These are phyloP conservation scores for Chaetomium fimeti DNA, from an alignment of 495 filamentous ascomycete species.

Conservation along the genomic window DNA sequence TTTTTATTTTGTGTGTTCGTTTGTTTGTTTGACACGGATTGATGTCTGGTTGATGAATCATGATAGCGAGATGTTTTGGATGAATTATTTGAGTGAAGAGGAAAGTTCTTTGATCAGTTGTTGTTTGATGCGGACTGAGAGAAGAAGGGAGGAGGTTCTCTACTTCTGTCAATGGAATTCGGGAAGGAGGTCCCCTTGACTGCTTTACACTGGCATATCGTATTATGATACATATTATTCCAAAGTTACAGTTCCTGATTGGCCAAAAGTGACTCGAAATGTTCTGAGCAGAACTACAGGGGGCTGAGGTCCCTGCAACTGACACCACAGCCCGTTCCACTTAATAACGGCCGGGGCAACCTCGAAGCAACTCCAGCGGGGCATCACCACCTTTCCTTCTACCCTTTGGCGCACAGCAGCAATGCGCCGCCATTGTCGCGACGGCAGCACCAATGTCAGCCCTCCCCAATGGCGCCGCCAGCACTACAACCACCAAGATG, in stretches of 20 bases:
- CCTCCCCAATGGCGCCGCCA: conserved; percentile 42
- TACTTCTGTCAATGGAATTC: too few species aligned
- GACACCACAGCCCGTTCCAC: too few species aligned
- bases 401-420: conserved; percentile 5
- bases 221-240: too few species aligned
- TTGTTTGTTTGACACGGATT: neutral
- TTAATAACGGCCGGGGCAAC: neutral
- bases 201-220: too few species aligned
- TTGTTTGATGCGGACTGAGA: too few species aligned
- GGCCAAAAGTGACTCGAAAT: too few species aligned
- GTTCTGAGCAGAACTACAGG: neutral
- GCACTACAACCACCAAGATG: conserved; percentile 28
- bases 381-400: neutral
- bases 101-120: too few species aligned
- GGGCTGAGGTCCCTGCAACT: neutral
- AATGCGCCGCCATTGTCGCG: conserved; percentile 37
- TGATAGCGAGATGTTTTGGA: too few species aligned
- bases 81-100: too few species aligned
- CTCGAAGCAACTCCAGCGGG: neutral
- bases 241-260: too few species aligned
- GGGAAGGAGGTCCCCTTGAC: too few species aligned
- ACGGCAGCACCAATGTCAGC: conserved; percentile 40
- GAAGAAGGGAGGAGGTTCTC: too few species aligned
- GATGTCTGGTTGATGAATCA: neutral
- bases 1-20: neutral